Evolutionary conservation across 129 eudicot genomes (phyloP), one percentile per base, ranked within the genome.

Genomic region (Flaveria robusta): DNA sequence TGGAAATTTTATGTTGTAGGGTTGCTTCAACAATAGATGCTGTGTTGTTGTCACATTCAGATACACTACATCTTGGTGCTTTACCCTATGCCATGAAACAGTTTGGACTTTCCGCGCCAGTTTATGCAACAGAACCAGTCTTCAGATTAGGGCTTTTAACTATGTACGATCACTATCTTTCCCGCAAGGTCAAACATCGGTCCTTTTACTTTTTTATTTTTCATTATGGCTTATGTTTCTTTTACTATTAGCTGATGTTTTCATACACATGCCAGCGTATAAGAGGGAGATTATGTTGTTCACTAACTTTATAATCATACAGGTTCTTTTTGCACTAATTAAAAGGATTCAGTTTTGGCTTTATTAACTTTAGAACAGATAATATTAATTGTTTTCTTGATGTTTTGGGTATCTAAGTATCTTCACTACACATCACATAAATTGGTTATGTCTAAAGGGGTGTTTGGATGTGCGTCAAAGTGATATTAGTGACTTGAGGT

Each of bases 81-180:
- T 80, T 92, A 60, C 96, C 98, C 1, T 92, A 90, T 81, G 96
- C 96, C 66, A 88, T 92, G 94, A 92, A 90, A 71, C 83, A 92
- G 23, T 77, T 88, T 24, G 96, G 94, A 45, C 86, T 92, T 18
- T 81, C 80, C 45, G 94, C 96, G 20, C 98, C 98, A 4, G 83
- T 92, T 79, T 90, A 86, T 70, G 91, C 98, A 15, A 90, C 98
- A 8, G 95, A 85, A 68, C 96, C 98, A 16, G 98, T 92, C 22
- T 88, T 74, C 81, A 86, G 95, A 84, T 83, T 93, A 73, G 97
- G 98, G 77, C 82, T 87, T 19, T 86, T 90, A 77, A 87, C 97
- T 50, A 90, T 93, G 97, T 93, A 90, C 18, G 98, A 93, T 87
- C 96, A 90, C 46, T 93, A 85, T 79, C 89, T 90, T 34, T 87